These are phyloP conservation scores for Arxiozyma slooffiae DNA, from an alignment of 1,139 yeast species.

Conservation along the genomic window DNA sequence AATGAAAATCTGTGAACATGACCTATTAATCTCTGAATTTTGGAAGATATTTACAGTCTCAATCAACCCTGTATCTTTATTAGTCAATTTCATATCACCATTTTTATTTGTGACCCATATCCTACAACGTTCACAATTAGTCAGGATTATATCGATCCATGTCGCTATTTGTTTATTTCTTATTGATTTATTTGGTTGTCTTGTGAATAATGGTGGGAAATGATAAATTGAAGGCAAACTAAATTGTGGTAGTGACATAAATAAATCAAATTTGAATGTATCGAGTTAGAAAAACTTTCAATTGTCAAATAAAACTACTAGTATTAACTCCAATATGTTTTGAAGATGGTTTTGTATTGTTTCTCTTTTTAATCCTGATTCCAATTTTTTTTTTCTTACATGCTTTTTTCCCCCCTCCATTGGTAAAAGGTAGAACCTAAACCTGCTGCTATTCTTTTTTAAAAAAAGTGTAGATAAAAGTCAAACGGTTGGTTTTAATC, in stretches of 20 bases:
- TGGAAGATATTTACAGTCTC: conserved; percentile 32
- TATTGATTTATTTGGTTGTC: conserved; percentile 76
- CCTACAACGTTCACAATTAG: conserved; percentile 49
- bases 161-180: conserved; percentile 57
- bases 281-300: no score
- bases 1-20: conserved; percentile 47
- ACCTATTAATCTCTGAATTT: conserved; percentile 29
- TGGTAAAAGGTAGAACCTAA: no score
- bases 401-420: no score
- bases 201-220: conserved; percentile 87
- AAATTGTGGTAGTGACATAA: not conserved
- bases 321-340: no score
- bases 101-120: conserved; percentile 37
- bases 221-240: conserved; percentile 60
- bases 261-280: no score
- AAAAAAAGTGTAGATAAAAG: no score
- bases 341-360: no score
- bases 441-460: no score
- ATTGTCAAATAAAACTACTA: no score
- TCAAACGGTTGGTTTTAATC: not conserved
- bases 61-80: conserved; percentile 30
- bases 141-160: conserved; percentile 48
- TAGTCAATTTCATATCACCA: conserved; percentile 3
- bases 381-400: no score
- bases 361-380: no score